Conservation (phyloP, 1,139 yeast genomes). For the Hyphopichia wangnamkhiaoensis region DNA sequence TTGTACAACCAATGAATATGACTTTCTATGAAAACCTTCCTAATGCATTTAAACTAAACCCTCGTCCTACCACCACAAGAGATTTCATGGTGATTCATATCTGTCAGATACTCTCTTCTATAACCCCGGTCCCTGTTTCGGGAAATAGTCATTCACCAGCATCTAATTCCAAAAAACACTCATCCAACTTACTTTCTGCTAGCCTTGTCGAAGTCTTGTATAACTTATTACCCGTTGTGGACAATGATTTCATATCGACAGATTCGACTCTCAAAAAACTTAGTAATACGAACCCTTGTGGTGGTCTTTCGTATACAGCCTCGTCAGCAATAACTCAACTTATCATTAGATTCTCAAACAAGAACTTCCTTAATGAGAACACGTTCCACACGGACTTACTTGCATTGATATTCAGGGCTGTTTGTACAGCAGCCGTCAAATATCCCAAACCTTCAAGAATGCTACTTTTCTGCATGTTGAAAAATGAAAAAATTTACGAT, state of each 20-base stretch:
- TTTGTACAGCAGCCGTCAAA: conserved; percentile 52
- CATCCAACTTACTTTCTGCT: conserved; percentile 31
- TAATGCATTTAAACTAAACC: conserved; percentile 37
- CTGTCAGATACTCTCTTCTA: conserved; percentile 20
- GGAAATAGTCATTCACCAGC: background rate
- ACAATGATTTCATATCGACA: conserved; percentile 16
- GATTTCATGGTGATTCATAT: conserved; percentile 62
- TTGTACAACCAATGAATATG: conserved; percentile 41
- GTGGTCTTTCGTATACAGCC: conserved; percentile 63
- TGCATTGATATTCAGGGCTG: conserved; percentile 56
- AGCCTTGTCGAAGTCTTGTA: conserved; percentile 58
- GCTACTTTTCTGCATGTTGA: conserved; percentile 52
- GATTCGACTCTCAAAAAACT: conserved; percentile 29
- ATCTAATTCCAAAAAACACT: background rate
- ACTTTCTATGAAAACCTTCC: conserved; percentile 50
- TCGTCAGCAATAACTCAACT: conserved; percentile 58
- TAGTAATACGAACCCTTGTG: conserved; percentile 33
- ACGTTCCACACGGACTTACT: conserved; percentile 57
- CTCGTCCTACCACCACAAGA: conserved; percentile 51
- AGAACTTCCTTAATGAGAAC: conserved; percentile 41
- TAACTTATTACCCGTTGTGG: conserved; percentile 55
- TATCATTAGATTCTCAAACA: conserved; percentile 44
- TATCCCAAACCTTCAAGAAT: conserved; percentile 54
- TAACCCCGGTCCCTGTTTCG: background rate
- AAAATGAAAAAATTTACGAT: conserved; percentile 44